Evolutionary conservation across 345 rosid genomes (phyloP), one percentile per base, ranked within the genome.

Genomic region (Carallia pectinifolia): DNA sequence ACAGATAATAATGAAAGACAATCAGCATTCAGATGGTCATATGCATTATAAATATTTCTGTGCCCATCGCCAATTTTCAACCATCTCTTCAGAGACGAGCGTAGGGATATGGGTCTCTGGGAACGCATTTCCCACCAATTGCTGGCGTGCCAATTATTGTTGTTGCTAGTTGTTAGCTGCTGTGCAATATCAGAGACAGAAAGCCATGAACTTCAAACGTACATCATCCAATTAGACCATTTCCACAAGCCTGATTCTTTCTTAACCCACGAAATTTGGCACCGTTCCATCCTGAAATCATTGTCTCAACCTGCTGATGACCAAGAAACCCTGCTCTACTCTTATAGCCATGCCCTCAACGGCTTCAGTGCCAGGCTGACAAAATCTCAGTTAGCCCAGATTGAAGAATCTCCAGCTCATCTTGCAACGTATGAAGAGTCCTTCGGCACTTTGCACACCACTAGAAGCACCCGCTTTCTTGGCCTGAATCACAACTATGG

Each of bases 361-460:
- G 90, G 86, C 4, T 86, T 86, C 47, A 84, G 87, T 23, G 85
- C 85, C 6, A 83, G 80, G 72, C 81, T 83, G 40, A 81, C 89
- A 2, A 50, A 48, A 1, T 78, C 82, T 40, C 87, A 84, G 39
- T 50, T 82, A 6, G 59, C 74, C 7, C 77, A 76, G 69, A 68
- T 84, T n/a, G 85, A 83, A 72, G 75, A 64, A 63, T 78, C 77
- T 50, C 80, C 86, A 0, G 79, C 85, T 73, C 86, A 84, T 67
- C 67, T 72, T 15, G 84, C 76, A 23, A 79, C 82, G 17, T 61
- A 62, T 17, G 71, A 65, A 3, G 83, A 84, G 72, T 73, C 83
- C 16, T 73, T 77, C 40, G 82, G 84, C 58, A 80, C 52, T 72
- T 74, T 77, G 27, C 71, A 69, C 76, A 84, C 86, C 4, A 84